These are phyloP conservation scores for Nelumbo lutea DNA, from an alignment of 164 flowering plant species.

Conservation along the genomic window DNA sequence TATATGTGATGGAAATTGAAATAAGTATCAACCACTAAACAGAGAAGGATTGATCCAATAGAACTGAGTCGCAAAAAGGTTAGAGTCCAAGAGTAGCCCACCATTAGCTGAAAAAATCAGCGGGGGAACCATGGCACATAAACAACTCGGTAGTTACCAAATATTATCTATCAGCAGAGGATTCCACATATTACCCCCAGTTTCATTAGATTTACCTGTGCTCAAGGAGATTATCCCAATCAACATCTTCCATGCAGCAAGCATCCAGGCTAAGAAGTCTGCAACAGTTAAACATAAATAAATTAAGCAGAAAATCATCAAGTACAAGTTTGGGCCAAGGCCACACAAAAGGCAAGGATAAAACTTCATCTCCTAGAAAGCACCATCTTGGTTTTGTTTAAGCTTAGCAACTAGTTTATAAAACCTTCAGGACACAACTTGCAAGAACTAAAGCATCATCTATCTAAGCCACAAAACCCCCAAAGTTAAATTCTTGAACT, in stretches of 20 bases:
- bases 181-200: no score
- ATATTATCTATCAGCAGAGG: no score
- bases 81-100: no score
- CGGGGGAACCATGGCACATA: no score
- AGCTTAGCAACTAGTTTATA: not conserved
- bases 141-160: no score
- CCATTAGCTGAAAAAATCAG: no score
- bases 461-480: not conserved
- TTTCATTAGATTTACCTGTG: constrained; percentile 27
- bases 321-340: not conserved
- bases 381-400: not conserved
- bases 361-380: not conserved
- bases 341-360: not conserved
- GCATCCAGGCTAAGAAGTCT: constrained; percentile 52
- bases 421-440: not conserved
- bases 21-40: no score
- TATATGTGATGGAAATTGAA: no score
- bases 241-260: constrained; percentile 50
- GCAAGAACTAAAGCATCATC: not conserved
- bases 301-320: not conserved
- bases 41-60: no score
- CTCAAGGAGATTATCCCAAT: constrained; percentile 62
- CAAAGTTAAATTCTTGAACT: not conserved
- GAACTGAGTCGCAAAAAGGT: no score
- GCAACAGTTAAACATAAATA: constrained; percentile 2